Evolutionary conservation across 305 asterid genomes (phyloP), one percentile per base, ranked within the genome.

Genomic region (Solanum aculeatissimum): DNA sequence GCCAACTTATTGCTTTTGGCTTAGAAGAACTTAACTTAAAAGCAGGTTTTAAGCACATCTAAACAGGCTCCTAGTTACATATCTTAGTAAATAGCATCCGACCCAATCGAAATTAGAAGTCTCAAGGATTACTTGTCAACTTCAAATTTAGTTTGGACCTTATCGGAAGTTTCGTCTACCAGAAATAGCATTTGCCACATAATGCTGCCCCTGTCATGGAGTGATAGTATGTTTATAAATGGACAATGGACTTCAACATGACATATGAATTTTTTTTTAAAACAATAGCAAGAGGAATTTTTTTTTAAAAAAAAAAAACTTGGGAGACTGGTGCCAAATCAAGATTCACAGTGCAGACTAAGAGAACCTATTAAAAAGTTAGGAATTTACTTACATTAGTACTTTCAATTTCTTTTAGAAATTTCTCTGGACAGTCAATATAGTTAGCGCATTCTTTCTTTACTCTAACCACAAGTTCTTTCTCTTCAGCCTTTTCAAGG

Each of bases 401-500:
- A 85, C 86, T 90, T 83, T 87, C 91, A 85, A 90, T 89, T 86
- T 92, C 92, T 86, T 90, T 83, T 54, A 94, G 88, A 85, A 93
- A 91, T 84, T 89, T 88, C 85, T 87, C 58, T 2, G 95, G 93
- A 86, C 84, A 89, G 83, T 93, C 98, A 43, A 94, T 85, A 84
- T 94, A 92, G 23, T 86, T 84, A 2, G 86, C 84, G 49, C 95
- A 94, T 69, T 94, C 96, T 85, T 87, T 89, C 94, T 88, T 93
- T 40, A 93, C 85, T 35, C 86, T 47, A n/a, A 86, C 84, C 9
- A 87, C 83, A 86, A 90, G 91, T 63, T 90, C 87, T 62, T 88
- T 88, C 89, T 90, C 92, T 7, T 94, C 96, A 57, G 91, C 92
- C 86, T 88, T 91, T 70, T 93, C 94, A 65, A 94, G 98, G 84